A percentile compares a stretch with the other conserved stretches of the same genome.
phyloP scores from a whole-genome alignment of 148 eudicot species.

The Cornus suecica region DNA sequence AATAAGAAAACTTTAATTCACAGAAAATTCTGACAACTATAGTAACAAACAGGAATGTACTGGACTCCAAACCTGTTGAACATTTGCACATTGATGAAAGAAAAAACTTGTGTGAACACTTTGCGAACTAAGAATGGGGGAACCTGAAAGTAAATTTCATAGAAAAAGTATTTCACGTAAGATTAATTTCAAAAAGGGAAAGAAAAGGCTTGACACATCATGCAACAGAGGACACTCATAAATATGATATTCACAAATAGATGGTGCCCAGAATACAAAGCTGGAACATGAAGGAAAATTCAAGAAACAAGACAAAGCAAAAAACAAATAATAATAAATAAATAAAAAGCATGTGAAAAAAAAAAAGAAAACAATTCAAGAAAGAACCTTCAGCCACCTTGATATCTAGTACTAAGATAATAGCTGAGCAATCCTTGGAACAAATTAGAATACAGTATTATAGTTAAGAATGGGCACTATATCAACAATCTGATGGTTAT shows the following conservation, averaged over 20 bases:
- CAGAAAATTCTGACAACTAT: constrained; percentile 3
- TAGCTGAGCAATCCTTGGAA: background rate
- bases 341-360: too few species aligned
- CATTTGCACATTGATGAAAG: constrained; percentile 84
- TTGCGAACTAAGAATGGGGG: constrained; percentile 86
- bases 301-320: background rate
- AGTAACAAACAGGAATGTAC: constrained; percentile 12
- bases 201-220: background rate
- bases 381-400: background rate
- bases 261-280: background rate
- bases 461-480: background rate
- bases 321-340: too few species aligned
- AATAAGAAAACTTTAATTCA: constrained; percentile 12
- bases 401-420: background rate
- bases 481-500: background rate
- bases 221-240: background rate
- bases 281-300: background rate
- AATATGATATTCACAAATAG: background rate
- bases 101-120: constrained; percentile 78
- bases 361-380: too few species aligned
- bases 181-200: background rate
- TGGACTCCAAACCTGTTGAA: constrained; percentile 69
- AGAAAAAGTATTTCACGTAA: background rate
- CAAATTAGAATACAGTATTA: background rate
- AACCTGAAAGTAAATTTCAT: constrained; percentile 38